These are phyloP conservation scores for Phellinidium pouzarii DNA, from an alignment of 1,284 basidiomycete species.

Conservation along the genomic window DNA sequence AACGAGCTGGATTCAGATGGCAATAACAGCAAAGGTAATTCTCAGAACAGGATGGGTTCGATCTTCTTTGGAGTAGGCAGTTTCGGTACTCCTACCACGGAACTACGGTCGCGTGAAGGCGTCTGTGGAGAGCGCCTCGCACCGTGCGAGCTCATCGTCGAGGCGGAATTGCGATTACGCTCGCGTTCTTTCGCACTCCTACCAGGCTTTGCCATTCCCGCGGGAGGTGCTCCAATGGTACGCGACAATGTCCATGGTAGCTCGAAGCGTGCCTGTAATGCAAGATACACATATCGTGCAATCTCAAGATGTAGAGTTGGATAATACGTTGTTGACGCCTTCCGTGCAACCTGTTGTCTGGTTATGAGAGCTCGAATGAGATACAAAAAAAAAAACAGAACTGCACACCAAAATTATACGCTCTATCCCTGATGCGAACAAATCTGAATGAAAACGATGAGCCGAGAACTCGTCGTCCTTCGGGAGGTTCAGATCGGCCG, in stretches of 20 bases:
- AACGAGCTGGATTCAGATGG: too few relatives aligned
- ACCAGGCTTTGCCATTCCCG: constrained; percentile 40
- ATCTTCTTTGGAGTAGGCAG: constrained; percentile 28
- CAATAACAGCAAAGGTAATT: too few relatives aligned
- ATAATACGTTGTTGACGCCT: constrained; percentile 89
- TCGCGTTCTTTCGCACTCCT: constrained; percentile 14
- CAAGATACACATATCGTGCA: constrained; percentile 71
- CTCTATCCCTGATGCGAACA: constrained; percentile 86
- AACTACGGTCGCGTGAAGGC: constrained; percentile 13
- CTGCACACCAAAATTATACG: constrained; percentile 61
- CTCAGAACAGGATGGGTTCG: constrained; percentile 28
- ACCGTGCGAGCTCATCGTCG: background rate
- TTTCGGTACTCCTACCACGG: constrained; percentile 20
- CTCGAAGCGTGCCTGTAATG: constrained; percentile 57
- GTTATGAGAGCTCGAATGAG: constrained; percentile 12
- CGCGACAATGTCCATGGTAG: constrained; percentile 70
- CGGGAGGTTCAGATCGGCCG: constrained; percentile 56
- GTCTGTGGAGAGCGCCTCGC: constrained; percentile 6
- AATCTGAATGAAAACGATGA: constrained; percentile 71
- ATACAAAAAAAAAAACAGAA: constrained; percentile 15
- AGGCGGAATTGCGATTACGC: constrained; percentile 6
- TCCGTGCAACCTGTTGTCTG: constrained; percentile 72
- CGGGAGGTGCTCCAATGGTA: constrained; percentile 63
- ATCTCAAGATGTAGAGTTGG: constrained; percentile 89
- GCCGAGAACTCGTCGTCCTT: constrained; percentile 69